These are phyloP conservation scores for Limonium bicolor DNA, from an alignment of 148 eudicot genomes.

Conservation along the genomic window DNA sequence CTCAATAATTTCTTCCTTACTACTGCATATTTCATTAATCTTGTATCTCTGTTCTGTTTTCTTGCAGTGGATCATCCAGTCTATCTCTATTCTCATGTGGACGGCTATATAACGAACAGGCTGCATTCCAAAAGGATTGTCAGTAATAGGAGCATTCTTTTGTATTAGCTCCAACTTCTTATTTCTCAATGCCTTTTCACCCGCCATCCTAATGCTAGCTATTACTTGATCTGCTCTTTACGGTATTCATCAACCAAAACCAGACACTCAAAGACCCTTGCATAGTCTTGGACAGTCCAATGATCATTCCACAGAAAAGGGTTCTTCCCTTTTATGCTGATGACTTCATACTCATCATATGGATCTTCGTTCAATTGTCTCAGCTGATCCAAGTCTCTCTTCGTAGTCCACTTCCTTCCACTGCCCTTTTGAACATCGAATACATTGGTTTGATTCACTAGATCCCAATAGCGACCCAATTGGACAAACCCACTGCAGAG, in stretches of 20 bases:
- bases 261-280: constrained; percentile 66
- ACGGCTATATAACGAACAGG: constrained; percentile 61
- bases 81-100: constrained; percentile 94
- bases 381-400: constrained; percentile 71
- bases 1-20: constrained; percentile 64
- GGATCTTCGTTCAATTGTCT: constrained; percentile 28
- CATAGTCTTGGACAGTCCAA: constrained; percentile 87
- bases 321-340: constrained; percentile 61
- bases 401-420: constrained; percentile 82
- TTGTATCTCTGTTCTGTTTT: constrained; percentile 59
- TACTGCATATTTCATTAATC: constrained; percentile 62
- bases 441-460: constrained; percentile 27
- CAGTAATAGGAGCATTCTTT: neutral
- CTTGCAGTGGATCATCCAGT: constrained; percentile 98
- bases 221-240: constrained; percentile 65
- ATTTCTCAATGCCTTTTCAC: constrained; percentile 13
- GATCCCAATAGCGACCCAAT: constrained; percentile 44
- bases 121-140: too few relatives aligned
- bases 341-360: constrained; percentile 38
- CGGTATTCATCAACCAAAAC: constrained; percentile 64
- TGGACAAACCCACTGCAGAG: constrained; percentile 68
- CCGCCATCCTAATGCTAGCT: constrained; percentile 44
- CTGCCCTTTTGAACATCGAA: constrained; percentile 68
- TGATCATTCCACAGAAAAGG: constrained; percentile 98
- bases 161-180: neutral